Percentiles rank a stretch among this genome's conserved stretches.
Evolutionary conservation across 805 yeast species (phyloP).

Genomic region (Kluyveromyces nonfermentans): DNA sequence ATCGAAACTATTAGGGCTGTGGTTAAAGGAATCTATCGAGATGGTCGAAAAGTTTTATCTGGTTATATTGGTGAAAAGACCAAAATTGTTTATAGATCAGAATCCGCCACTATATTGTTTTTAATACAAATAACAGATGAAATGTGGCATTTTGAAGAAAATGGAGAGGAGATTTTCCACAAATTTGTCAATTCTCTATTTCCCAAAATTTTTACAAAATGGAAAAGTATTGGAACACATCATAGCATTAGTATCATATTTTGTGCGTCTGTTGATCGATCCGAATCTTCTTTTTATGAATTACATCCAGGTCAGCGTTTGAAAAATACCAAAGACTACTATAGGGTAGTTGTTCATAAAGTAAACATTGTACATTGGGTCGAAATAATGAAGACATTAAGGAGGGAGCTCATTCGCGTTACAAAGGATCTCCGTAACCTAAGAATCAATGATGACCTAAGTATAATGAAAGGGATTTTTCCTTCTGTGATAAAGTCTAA

Average conservation of each 20-base stretch:
- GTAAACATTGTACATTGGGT: slow-evolving; percentile 85
- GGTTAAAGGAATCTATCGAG: slow-evolving; percentile 50
- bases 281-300: slow-evolving; percentile 42
- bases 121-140: slow-evolving; percentile 85
- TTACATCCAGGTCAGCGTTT: slow-evolving; percentile 66
- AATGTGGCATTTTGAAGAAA: slow-evolving; percentile 98
- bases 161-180: slow-evolving; percentile 89
- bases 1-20: slow-evolving; percentile 53
- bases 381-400: slow-evolving; percentile 77
- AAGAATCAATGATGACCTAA: slow-evolving; percentile 26
- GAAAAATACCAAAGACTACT: slow-evolving; percentile 63
- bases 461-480: slow-evolving; percentile 47
- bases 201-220: slow-evolving; percentile 78
- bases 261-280: slow-evolving; percentile 59
- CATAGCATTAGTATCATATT: slow-evolving; percentile 89
- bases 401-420: slow-evolving; percentile 78
- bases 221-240: slow-evolving; percentile 82
- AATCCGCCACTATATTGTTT: slow-evolving; percentile 75
- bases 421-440: slow-evolving; percentile 57
- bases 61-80: slow-evolving; percentile 70
- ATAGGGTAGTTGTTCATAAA: slow-evolving; percentile 91
- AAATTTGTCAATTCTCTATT: slow-evolving; percentile 85
- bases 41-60: slow-evolving; percentile 63
- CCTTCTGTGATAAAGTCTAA: slow-evolving; percentile 88
- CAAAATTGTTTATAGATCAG: slow-evolving; percentile 79